Base-by-base conservation (phyloP, 2,329 filamentous ascomycete species). In the Fusarium nodosum region DNA sequence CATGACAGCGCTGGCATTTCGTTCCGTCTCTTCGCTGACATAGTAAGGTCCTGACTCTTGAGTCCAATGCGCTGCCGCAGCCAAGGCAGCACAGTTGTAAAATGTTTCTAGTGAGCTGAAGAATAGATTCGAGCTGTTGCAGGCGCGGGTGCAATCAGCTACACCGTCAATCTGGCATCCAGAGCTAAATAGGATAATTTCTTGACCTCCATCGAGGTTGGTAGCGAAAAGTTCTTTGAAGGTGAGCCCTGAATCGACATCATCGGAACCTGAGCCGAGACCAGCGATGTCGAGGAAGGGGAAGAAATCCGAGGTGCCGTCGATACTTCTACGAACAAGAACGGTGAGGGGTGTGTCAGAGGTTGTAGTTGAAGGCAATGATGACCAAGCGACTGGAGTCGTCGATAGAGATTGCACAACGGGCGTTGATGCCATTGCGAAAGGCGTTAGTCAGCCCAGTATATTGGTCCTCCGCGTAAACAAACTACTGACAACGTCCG, bases 81-180 rank as follows among this genome's bases (percentile, higher is more conserved):
- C 74, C 24, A 80, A 64, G 5, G 79, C 77, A 24, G 77, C 78
- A 46, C 79, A 81, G 66, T 81, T 80, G 72, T 80, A 80, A 47
- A 81, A 80, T 1, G 78, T 79, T 62, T 81, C 79, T 8, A 79
- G 63, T 2, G 77, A 79, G 53, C 73, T 74, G 56, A 80, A 81
- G 61, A 79, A 74, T 38, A 70, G 61, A 16, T 66, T 42, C 1
- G 75, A 68, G 45, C 72, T 69, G 50, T 75, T 73, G 72, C 79
- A 81, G 26, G 78, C 79, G 18, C 63, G 62, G 2, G 77, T 73
- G 50, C 79, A 81, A 55, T 81, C 77, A 5, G 68, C 50, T 26
- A 58, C 63, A 26, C 72, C 76, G 36, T 75, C 70, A 8, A 79
- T 60, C 2, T 56, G 60, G 69, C 79, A 81, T 9, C 79, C 79